Evolutionary conservation across 2,329 filamentous ascomycete genomes (phyloP).

Genomic region (Claviceps pusilla): DNA sequence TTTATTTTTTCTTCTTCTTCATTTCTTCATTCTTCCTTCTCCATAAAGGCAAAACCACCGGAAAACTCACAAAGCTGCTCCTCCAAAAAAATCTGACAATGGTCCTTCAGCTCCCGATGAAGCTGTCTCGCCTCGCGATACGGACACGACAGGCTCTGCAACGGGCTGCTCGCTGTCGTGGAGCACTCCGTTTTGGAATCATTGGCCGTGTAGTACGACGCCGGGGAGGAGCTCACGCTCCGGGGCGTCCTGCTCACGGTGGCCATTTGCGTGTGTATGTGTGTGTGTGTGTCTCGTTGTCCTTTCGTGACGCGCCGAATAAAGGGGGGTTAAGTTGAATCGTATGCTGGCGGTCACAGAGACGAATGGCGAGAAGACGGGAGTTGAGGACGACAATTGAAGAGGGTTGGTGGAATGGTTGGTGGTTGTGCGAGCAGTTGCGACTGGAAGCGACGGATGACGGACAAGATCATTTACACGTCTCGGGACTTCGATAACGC

Average conservation of each 20-base stretch:
- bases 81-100: conserved; percentile 59
- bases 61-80: conserved; percentile 48
- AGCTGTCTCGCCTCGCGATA: conserved; percentile 43
- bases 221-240: conserved; percentile 14
- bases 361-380: too few species aligned
- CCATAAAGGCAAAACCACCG: not conserved
- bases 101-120: conserved; percentile 47
- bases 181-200: conserved; percentile 15
- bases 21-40: too few species aligned
- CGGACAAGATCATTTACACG: not conserved
- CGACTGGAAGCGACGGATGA: not conserved
- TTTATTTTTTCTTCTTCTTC: too few species aligned
- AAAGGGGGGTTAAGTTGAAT: too few species aligned
- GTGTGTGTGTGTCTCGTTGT: too few species aligned
- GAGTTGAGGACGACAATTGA: too few species aligned
- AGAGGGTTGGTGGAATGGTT: not conserved
- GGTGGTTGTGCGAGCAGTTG: too few species aligned
- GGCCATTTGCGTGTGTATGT: conserved; percentile 2
- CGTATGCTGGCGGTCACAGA: too few species aligned
- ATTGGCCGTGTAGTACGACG: conserved; percentile 22
- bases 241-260: conserved; percentile 8
- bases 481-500: not conserved
- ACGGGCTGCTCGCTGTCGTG: conserved; percentile 23
- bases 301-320: not conserved
- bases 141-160: conserved; percentile 14